Conservation (phyloP, 116 monocot species). For the Thalassia testudinum region DNA sequence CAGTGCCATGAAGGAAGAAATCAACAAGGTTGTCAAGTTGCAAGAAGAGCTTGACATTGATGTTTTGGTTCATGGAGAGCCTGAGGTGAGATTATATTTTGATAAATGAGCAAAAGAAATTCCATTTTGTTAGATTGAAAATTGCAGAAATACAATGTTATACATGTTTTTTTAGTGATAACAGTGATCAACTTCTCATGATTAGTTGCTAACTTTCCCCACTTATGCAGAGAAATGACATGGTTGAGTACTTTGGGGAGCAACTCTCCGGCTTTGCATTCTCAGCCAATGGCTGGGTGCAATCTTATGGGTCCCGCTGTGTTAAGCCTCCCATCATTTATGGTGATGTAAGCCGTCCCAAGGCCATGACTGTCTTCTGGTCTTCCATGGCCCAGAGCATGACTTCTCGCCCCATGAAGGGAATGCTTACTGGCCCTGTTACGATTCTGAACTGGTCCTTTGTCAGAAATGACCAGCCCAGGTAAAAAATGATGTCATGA, state of each 20-base stretch:
- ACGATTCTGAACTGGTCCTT: slow-evolving; percentile 69
- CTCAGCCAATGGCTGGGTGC: slow-evolving; percentile 61
- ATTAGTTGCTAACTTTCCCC: neutral
- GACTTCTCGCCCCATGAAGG: slow-evolving; percentile 56
- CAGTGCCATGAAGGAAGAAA: slow-evolving; percentile 49
- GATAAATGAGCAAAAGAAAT: neutral
- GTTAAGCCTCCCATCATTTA: slow-evolving; percentile 62
- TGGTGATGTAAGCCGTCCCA: slow-evolving; percentile 62
- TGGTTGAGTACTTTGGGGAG: slow-evolving; percentile 68
- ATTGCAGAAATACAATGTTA: neutral
- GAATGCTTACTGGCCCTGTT: slow-evolving; percentile 57
- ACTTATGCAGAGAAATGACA: slow-evolving; percentile 38
- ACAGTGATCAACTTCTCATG: neutral
- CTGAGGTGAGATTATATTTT: slow-evolving; percentile 28
- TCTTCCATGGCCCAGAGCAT: slow-evolving; percentile 47
- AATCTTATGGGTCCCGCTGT: slow-evolving; percentile 52
- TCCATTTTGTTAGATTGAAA: neutral
- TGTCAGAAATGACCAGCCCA: slow-evolving; percentile 51
- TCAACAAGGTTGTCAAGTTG: slow-evolving; percentile 46
- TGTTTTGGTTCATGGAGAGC: slow-evolving; percentile 59
- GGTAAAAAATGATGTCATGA: slow-evolving; percentile 8
- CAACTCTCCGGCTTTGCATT: slow-evolving; percentile 55
- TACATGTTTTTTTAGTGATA: neutral
- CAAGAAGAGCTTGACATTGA: slow-evolving; percentile 72
- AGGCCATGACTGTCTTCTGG: slow-evolving; percentile 59